phyloP scores from a whole-genome alignment of 164 flowering plant genomes.

The Magnolia changhungtana region DNA sequence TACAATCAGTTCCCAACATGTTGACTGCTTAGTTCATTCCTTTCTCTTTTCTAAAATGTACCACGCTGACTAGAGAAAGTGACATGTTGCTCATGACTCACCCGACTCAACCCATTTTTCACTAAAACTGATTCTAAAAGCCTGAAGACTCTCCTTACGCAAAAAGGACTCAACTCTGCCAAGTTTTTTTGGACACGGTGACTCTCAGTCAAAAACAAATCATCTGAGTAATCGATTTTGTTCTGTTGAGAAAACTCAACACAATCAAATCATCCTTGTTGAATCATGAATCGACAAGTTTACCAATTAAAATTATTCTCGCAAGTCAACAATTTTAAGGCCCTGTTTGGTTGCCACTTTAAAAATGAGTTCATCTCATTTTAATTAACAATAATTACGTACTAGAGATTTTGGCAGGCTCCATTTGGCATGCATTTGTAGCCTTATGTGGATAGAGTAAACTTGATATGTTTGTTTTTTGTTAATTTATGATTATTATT shows the following conservation, averaged over 20 bases:
- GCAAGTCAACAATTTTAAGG: neutral
- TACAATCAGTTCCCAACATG: neutral
- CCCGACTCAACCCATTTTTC: too few species aligned
- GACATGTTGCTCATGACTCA: too few species aligned
- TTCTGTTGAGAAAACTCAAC: neutral
- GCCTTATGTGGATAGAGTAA: too few species aligned
- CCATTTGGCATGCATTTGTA: too few species aligned
- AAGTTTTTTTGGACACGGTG: too few species aligned
- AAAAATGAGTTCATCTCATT: neutral
- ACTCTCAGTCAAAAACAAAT: too few species aligned
- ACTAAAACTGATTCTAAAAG: too few species aligned
- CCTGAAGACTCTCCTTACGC: too few species aligned
- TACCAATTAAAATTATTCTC: neutral
- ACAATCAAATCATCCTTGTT: neutral
- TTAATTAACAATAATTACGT: neutral
- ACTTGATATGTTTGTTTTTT: too few species aligned
- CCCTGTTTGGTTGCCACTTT: neutral
- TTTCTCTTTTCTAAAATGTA: neutral
- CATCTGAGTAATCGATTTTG: neutral
- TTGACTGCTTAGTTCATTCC: neutral
- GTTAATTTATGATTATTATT: too few species aligned
- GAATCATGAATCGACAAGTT: neutral
- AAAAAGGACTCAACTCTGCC: too few species aligned
- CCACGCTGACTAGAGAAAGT: neutral
- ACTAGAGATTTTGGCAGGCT: neutral